Percentiles rank a stretch among this genome's conserved stretches.
Conservation (phyloP, 257 asterid species). For the Henckelia pumila region DNA sequence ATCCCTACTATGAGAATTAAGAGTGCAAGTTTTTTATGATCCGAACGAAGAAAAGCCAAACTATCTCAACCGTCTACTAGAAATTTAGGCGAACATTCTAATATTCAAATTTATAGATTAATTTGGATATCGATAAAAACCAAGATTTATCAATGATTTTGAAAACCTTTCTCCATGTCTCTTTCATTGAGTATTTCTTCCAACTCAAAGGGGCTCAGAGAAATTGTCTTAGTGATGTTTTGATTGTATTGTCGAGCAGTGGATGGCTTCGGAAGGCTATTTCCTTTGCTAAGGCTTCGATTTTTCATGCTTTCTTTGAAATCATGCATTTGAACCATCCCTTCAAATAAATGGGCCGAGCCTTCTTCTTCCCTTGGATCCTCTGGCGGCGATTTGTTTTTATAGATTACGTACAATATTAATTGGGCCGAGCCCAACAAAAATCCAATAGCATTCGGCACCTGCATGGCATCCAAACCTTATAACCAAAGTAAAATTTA, state of each 20-base stretch:
- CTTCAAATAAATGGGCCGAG: conserved; percentile 33
- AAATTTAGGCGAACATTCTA: no score
- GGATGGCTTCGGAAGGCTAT: conserved; percentile 45
- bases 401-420: conserved; percentile 37
- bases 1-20: no score
- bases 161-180: conserved; percentile 23
- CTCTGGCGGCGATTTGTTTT: conserved; percentile 21
- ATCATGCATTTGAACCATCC: conserved; percentile 31
- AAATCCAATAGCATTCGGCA: conserved; percentile 66
- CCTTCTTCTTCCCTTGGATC: conserved; percentile 31
- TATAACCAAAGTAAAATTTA: no score
- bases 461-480: conserved; percentile 28
- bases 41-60: no score
- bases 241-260: conserved; percentile 35
- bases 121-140: background rate
- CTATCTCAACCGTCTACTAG: no score
- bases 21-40: no score
- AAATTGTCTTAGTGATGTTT: conserved; percentile 32
- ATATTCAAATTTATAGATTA: background rate
- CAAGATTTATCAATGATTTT: background rate
- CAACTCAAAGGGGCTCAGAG: conserved; percentile 37
- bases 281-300: conserved; percentile 33
- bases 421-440: conserved; percentile 54
- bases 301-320: conserved; percentile 21
- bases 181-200: conserved; percentile 1